These are phyloP conservation scores for Colletotrichum cuscutae DNA, from an alignment of 2,329 filamentous ascomycete genomes.

Conservation along the genomic window DNA sequence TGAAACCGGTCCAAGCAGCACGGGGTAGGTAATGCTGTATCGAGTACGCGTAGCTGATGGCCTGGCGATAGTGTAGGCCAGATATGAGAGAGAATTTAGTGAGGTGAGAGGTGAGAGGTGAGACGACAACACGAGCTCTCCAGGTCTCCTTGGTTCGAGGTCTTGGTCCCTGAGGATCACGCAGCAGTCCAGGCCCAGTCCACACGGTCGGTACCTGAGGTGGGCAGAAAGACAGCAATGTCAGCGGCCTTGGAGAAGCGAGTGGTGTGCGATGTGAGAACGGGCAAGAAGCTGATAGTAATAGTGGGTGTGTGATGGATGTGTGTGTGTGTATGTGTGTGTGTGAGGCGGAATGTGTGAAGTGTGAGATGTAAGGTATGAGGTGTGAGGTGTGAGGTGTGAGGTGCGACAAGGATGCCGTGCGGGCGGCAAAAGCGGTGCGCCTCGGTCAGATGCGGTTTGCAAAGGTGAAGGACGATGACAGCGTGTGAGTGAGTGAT, in stretches of 20 bases:
- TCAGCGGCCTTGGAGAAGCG: neutral
- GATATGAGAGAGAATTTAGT: neutral
- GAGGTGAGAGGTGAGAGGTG: neutral
- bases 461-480: neutral
- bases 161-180: neutral
- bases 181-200: slow-evolving; percentile 30
- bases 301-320: neutral
- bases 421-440: slow-evolving; percentile 25
- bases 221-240: slow-evolving; percentile 4
- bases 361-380: neutral
- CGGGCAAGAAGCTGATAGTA: neutral
- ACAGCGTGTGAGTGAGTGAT: neutral
- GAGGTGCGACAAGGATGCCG: slow-evolving; percentile 8
- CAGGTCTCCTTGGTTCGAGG: too few species aligned
- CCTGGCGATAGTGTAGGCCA: neutral
- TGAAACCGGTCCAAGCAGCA: neutral
- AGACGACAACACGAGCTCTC: neutral
- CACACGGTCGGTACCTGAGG: slow-evolving; percentile 25
- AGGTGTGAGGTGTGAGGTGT: neutral
- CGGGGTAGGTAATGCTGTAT: too few species aligned
- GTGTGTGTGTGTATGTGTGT: too few species aligned
- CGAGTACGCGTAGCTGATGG: neutral
- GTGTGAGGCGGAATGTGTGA: neutral
- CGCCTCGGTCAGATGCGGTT: slow-evolving; percentile 31
- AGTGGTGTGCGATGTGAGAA: neutral